Base-by-base conservation (phyloP, 2,329 filamentous ascomycete genomes). In the Aspergillus fructus region DNA sequence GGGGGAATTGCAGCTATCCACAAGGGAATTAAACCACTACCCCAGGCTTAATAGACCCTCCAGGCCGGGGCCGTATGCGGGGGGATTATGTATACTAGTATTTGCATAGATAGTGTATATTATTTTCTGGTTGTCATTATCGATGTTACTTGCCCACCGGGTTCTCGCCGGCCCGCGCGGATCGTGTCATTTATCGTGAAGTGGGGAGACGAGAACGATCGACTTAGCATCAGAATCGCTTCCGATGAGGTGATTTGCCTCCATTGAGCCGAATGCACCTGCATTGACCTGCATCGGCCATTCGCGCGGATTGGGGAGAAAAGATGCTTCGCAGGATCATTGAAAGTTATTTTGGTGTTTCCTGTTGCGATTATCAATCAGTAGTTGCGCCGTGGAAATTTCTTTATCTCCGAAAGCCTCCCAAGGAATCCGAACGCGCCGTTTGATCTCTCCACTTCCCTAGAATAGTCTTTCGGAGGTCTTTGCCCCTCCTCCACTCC, bases 1-100 rank as follows among this genome's bases (percentile, higher is more conserved):
- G 88, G 90, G 43, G 94, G 94, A 0, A 92, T 99, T 71, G 94
- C 94, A 4, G 93, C 93, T 53, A 96, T 99, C 63, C 96, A 99
- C 73, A 96, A 93, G 81, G 94, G 93, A 8, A 89, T 99, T 69
- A 99, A 99, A 81, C 93, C 85, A 19, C 55, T 64, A 19, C 24
- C 58, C 37, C 33, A 34, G 53, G 50, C 47, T 43, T 59, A 39
- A 57, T 42, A n/a, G 43, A 43, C 49, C 45, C 49, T 52, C 55
- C 39, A 13, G 55, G 49, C 21, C 21, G 45, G 49, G 42, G 13
- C 15, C 15, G 39, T 40, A 13, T 55, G 27, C 19, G 21, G 24
- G 15, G 21, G 5, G 11, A 7, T 40, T 12, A 41, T 57, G 34
- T 56, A 47, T 57, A 57, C 39, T 54, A 57, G 11, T n/a, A 51